phyloP scores from a whole-genome alignment of 2,329 filamentous ascomycete genomes.

The Colletotrichum paranaense region DNA sequence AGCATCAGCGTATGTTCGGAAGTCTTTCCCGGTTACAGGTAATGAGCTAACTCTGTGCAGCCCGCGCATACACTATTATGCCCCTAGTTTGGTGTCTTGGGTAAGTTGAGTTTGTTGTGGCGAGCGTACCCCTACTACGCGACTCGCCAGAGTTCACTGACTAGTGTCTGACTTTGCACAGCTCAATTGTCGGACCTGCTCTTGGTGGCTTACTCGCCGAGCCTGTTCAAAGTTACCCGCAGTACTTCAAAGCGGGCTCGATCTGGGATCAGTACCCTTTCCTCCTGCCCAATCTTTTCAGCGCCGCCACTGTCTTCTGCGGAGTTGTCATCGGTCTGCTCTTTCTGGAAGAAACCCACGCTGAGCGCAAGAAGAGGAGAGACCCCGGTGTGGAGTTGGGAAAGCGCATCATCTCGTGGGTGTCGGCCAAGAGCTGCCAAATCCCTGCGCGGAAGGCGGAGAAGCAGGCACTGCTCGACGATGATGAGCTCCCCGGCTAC shows the following conservation, averaged over 20 bases:
- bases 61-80: conserved; percentile 96
- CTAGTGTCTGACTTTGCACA: conserved; percentile 50
- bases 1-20: conserved; percentile 81
- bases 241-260: conserved; percentile 75
- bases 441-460: conserved; percentile 56
- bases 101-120: conserved; percentile 55
- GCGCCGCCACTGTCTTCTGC: conserved; percentile 79
- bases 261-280: conserved; percentile 92
- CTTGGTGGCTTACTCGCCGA: conserved; percentile 91
- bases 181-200: conserved; percentile 90
- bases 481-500: conserved; percentile 76
- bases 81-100: conserved; percentile 98
- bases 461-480: conserved; percentile 72
- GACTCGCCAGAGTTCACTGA: conserved; percentile 9
- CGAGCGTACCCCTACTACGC: background rate
- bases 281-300: conserved; percentile 91
- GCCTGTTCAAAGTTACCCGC: conserved; percentile 85
- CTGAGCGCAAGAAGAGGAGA: conserved; percentile 78
- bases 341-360: conserved; percentile 95
- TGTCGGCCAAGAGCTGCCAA: conserved; percentile 51
- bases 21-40: conserved; percentile 16
- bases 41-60: conserved; percentile 55
- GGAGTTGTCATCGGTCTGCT: conserved; percentile 84
- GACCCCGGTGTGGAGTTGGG: conserved; percentile 85
- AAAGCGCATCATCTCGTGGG: conserved; percentile 69